Base-by-base conservation (phyloP, 768 basidiomycete species). In the Zangia roseola region DNA sequence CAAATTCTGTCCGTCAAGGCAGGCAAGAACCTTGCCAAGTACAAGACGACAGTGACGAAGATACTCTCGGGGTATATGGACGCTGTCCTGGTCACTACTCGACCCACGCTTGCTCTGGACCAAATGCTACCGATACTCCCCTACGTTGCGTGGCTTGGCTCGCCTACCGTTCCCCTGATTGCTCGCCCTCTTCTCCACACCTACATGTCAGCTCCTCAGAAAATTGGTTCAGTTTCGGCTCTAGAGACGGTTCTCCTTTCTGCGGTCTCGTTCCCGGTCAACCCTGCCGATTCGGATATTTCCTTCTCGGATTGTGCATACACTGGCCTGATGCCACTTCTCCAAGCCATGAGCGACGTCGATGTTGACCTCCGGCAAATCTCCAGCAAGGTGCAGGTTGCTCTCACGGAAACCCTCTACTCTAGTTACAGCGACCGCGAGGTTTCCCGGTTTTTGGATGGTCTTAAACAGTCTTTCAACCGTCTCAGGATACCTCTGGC, bases 191-290 rank as follows among this genome's bases (percentile, higher is more conserved):
- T 75, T 51, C 62, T 84, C 25, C 68, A 78, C 30, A 60, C 76
- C 12, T 84, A 82, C 58, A 66, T 66, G 46, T 53, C 68, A n/a
- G 61, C 74, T 62, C 69, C 55, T 42, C 51, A 36, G 24, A 64
- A 69, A 5, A 69, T 83, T 9, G 9, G 19, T 37, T 52, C 57
- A 1, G 3, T 55, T 0, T 53, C 64, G 7, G 80, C 83, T 33
- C 78, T 80, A 71, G 74, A 75, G 35, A 43, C 50, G 2, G 59
- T 74, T 7, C 54, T 86, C 16, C 54, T 77, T 1, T 72, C 71
- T 24, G 73, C 76, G 7, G 56, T 63, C 12, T 67, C 69, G 6
- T 49, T 63, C 7, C 54, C 67, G 9, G 65, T 59, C 8, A 46
- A 57, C 2, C 20, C 53, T 4, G 38, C 63, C 14, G 4, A 23